Percentiles rank a stretch among this genome's conserved stretches.
Evolutionary conservation across 495 filamentous ascomycete genomes (phyloP).

Genomic region (Talaromyces ruber): DNA sequence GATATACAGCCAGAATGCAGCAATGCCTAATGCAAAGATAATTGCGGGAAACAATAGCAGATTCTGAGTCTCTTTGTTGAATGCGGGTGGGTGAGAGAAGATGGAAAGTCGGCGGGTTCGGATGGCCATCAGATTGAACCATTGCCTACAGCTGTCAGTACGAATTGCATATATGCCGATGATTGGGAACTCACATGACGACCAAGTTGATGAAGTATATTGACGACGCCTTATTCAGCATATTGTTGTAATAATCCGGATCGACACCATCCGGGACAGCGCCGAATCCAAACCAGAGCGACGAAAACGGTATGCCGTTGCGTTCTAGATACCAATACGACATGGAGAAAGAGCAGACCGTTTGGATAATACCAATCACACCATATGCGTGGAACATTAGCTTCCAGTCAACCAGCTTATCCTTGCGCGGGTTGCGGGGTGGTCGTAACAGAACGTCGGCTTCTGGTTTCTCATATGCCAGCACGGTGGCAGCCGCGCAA

Average conservation of each 20-base stretch:
- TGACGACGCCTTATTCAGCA: slow-evolving; percentile 45
- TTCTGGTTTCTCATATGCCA: slow-evolving; percentile 65
- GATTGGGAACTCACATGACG: slow-evolving; percentile 41
- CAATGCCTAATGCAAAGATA: slow-evolving; percentile 36
- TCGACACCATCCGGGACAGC: slow-evolving; percentile 34
- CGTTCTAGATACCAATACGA: slow-evolving; percentile 43
- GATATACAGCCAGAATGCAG: slow-evolving; percentile 43
- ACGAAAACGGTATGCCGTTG: slow-evolving; percentile 32
- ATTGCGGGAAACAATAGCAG: slow-evolving; percentile 38
- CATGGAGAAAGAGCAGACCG: slow-evolving; percentile 39
- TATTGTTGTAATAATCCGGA: slow-evolving; percentile 32
- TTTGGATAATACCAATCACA: slow-evolving; percentile 42
- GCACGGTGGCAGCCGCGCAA: slow-evolving; percentile 47
- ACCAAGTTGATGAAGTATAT: slow-evolving; percentile 72
- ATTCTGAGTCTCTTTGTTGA: slow-evolving; percentile 38
- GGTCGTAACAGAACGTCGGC: slow-evolving; percentile 56
- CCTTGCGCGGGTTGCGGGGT: slow-evolving; percentile 53
- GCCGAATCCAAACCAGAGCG: slow-evolving; percentile 39
- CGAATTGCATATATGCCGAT: background rate
- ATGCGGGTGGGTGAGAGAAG: slow-evolving; percentile 38
- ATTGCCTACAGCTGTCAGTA: slow-evolving; percentile 33
- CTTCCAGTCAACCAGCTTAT: slow-evolving; percentile 46
- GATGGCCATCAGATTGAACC: slow-evolving; percentile 41
- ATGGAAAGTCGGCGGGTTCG: slow-evolving; percentile 42
- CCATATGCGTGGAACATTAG: slow-evolving; percentile 44